Evolutionary conservation across 176 grass and related monocot species (phyloP).

Genomic region (Eragrostis nindensis): DNA sequence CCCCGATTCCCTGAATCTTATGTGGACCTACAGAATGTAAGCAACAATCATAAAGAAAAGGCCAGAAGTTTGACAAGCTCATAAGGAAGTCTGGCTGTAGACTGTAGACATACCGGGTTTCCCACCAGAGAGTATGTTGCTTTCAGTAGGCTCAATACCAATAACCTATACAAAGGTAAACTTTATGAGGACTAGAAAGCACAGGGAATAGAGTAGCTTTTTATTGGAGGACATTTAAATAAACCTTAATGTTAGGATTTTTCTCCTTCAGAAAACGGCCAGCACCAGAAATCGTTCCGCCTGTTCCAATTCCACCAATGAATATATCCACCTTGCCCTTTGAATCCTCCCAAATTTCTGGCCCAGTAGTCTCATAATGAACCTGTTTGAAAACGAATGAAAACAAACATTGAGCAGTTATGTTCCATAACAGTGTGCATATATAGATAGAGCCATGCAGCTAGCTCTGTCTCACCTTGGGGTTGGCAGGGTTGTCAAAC

Average conservation of each 20-base stretch:
- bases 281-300: constrained; percentile 89
- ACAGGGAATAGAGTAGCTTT: constrained; percentile 21
- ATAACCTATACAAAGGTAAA: constrained; percentile 62
- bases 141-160: constrained; percentile 94
- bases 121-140: constrained; percentile 88
- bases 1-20: constrained; percentile 97
- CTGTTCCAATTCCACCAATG: constrained; percentile 92
- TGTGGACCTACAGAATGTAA: constrained; percentile 69
- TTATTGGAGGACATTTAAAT: neutral
- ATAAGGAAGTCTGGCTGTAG: constrained; percentile 6
- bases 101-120: constrained; percentile 74
- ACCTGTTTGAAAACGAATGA: constrained; percentile 56
- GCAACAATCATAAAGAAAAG: constrained; percentile 19
- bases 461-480: constrained; percentile 43
- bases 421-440: neutral
- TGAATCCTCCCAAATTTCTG: constrained; percentile 99
- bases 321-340: constrained; percentile 92
- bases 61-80: constrained; percentile 32
- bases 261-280: constrained; percentile 83
- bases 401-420: constrained; percentile 10
- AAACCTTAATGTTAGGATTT: constrained; percentile 94
- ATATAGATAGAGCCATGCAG: constrained; percentile 4
- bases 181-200: constrained; percentile 19
- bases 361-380: constrained; percentile 93
- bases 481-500: constrained; percentile 96